These are phyloP conservation scores for Salpingoeca rosetta DNA, from an alignment of 78 protist species.

Conservation along the genomic window DNA sequence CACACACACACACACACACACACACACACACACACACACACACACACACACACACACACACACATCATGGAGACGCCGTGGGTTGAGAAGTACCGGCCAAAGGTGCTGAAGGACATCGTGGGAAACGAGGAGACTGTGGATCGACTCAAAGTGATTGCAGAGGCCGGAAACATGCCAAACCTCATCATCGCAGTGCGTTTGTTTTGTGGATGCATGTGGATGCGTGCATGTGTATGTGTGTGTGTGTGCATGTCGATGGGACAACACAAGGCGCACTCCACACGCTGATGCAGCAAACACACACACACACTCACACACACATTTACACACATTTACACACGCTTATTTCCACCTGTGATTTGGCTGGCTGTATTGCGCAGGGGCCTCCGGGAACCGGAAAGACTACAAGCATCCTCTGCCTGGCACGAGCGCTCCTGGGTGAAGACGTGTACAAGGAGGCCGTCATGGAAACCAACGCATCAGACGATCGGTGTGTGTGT, in stretches of 20 bases:
- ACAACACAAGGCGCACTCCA: not conserved
- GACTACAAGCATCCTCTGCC: slow-evolving; percentile 81
- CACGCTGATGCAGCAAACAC: not conserved
- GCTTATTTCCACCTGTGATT: too few species aligned
- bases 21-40: too few species aligned
- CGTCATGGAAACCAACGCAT: slow-evolving; percentile 87
- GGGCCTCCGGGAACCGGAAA: slow-evolving; percentile 96
- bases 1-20: too few species aligned
- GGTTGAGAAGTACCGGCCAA: slow-evolving; percentile 98
- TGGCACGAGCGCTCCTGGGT: slow-evolving; percentile 81
- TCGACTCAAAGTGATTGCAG: slow-evolving; percentile 72
- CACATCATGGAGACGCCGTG: slow-evolving; percentile 80
- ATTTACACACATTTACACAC: too few species aligned
- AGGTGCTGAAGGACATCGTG: slow-evolving; percentile 73
- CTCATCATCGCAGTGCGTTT: slow-evolving; percentile 47
- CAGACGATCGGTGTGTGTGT: slow-evolving; percentile 65
- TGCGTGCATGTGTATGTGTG: too few species aligned
- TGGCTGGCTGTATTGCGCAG: not conserved
- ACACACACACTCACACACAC: not conserved
- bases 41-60: too few species aligned
- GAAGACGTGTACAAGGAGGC: slow-evolving; percentile 45
- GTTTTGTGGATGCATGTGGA: too few species aligned
- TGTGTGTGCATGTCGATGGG: too few species aligned
- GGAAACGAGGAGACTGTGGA: slow-evolving; percentile 88
- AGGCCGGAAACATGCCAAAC: slow-evolving; percentile 88